Evolutionary conservation across 2,329 filamentous ascomycete species (phyloP).

Genomic region (Colletotrichum tamarilloi): DNA sequence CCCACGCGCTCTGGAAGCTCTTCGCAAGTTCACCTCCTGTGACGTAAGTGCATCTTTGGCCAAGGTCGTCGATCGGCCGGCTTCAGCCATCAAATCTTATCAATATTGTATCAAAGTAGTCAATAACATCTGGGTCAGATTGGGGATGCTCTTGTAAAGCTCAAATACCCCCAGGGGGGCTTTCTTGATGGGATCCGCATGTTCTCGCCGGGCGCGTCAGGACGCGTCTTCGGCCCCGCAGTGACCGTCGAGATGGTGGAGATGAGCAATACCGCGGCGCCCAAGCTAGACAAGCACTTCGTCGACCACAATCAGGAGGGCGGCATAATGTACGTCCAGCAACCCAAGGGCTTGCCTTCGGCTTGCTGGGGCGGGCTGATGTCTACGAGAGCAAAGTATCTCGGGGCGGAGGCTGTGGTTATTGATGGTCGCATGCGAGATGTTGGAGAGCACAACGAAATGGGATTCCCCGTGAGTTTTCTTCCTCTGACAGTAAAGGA

Average conservation of each 20-base stretch:
- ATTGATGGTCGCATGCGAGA: slow-evolving; percentile 44
- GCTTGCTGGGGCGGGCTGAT: slow-evolving; percentile 45
- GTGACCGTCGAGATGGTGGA: slow-evolving; percentile 45
- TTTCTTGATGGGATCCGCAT: slow-evolving; percentile 41
- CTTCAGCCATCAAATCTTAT: too few relatives aligned
- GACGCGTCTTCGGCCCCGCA: slow-evolving; percentile 44
- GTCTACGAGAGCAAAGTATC: slow-evolving; percentile 43
- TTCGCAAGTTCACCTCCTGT: slow-evolving; percentile 24
- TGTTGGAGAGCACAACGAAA: slow-evolving; percentile 42
- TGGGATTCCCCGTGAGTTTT: slow-evolving; percentile 33
- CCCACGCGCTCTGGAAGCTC: neutral
- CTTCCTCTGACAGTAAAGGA: neutral
- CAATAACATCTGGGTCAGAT: neutral
- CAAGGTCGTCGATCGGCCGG: neutral
- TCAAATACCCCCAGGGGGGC: slow-evolving; percentile 43
- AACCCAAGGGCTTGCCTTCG: slow-evolving; percentile 41
- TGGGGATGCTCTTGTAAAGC: slow-evolving; percentile 43
- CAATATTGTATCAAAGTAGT: too few relatives aligned
- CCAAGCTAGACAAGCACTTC: slow-evolving; percentile 42
- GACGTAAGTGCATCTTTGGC: slow-evolving; percentile 12
- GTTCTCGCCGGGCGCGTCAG: slow-evolving; percentile 39
- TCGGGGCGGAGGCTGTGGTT: slow-evolving; percentile 41
- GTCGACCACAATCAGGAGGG: slow-evolving; percentile 42
- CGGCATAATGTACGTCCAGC: slow-evolving; percentile 44
- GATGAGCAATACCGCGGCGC: slow-evolving; percentile 39